phyloP scores from a whole-genome alignment of 129 eudicot genomes.

The Ambrosia artemisiifolia region DNA sequence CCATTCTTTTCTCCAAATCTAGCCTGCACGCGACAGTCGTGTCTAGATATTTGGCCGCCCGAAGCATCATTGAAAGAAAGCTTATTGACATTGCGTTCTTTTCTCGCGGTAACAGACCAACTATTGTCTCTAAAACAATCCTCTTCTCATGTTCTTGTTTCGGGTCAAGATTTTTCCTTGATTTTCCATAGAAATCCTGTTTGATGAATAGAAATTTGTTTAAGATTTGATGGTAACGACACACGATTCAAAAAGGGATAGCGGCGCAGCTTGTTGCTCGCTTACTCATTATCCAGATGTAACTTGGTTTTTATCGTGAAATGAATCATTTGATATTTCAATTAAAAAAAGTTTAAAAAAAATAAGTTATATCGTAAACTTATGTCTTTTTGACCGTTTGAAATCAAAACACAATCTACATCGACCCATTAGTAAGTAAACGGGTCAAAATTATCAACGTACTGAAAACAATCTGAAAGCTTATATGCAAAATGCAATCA shows the following conservation, averaged over 20 bases:
- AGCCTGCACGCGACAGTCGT: slow-evolving; percentile 81
- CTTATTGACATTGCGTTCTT: slow-evolving; percentile 77
- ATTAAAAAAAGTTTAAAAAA: no score
- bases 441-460: neutral
- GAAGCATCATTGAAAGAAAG: slow-evolving; percentile 87
- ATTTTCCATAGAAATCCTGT: slow-evolving; percentile 73
- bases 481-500: neutral
- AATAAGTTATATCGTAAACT: neutral
- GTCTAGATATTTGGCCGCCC: slow-evolving; percentile 71
- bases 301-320: no score
- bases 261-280: no score
- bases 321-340: no score
- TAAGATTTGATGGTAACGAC: neutral
- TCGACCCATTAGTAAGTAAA: neutral
- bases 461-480: neutral
- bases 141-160: slow-evolving; percentile 83
- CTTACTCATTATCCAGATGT: no score
- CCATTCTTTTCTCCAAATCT: slow-evolving; percentile 85
- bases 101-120: slow-evolving; percentile 84
- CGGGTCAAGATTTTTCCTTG: slow-evolving; percentile 72
- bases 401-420: neutral
- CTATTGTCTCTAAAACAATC: slow-evolving; percentile 80
- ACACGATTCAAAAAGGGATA: no score
- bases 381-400: neutral
- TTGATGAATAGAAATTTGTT: slow-evolving; percentile 6